phyloP scores from a whole-genome alignment of 495 filamentous ascomycete species.

The Neurospora sp. region DNA sequence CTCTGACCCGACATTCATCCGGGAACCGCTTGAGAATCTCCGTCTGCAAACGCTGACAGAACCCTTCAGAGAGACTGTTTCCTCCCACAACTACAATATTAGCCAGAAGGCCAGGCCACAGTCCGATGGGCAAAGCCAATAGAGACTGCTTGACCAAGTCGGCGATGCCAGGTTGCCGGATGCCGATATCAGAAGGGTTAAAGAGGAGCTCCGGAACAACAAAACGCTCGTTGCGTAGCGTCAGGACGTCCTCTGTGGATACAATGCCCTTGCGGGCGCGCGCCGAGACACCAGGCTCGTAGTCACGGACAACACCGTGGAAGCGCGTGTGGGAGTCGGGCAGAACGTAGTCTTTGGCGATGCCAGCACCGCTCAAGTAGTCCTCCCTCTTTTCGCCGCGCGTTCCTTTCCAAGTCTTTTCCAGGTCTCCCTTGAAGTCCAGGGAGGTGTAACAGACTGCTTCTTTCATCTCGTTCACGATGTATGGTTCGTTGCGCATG shows the following conservation, averaged over 20 bases:
- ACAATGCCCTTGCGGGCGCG: constrained; percentile 52
- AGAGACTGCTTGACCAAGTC: constrained; percentile 75
- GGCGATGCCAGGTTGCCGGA: constrained; percentile 74
- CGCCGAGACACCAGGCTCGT: constrained; percentile 49
- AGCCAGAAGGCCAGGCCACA: constrained; percentile 70
- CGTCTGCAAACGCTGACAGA: constrained; percentile 69
- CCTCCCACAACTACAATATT: constrained; percentile 89
- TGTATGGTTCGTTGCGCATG: constrained; percentile 83
- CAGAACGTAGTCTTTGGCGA: constrained; percentile 85
- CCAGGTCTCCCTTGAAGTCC: constrained; percentile 71
- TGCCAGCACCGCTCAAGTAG: constrained; percentile 48
- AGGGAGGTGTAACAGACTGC: constrained; percentile 72
- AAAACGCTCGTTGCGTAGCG: constrained; percentile 87
- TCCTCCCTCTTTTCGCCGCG: constrained; percentile 38
- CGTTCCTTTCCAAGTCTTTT: constrained; percentile 74
- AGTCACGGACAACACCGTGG: constrained; percentile 64
- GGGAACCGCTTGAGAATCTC: constrained; percentile 70
- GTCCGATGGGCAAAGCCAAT: constrained; percentile 58
- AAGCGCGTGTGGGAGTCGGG: constrained; percentile 76
- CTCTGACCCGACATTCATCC: constrained; percentile 64
- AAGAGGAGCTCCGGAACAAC: constrained; percentile 85
- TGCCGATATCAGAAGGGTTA: constrained; percentile 73
- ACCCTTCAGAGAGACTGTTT: constrained; percentile 68
- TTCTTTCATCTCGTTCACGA: constrained; percentile 96
- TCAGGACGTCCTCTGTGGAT: constrained; percentile 71